These are phyloP conservation scores for Metschnikowia hibisci DNA, from an alignment of 805 yeast species.

Conservation along the genomic window DNA sequence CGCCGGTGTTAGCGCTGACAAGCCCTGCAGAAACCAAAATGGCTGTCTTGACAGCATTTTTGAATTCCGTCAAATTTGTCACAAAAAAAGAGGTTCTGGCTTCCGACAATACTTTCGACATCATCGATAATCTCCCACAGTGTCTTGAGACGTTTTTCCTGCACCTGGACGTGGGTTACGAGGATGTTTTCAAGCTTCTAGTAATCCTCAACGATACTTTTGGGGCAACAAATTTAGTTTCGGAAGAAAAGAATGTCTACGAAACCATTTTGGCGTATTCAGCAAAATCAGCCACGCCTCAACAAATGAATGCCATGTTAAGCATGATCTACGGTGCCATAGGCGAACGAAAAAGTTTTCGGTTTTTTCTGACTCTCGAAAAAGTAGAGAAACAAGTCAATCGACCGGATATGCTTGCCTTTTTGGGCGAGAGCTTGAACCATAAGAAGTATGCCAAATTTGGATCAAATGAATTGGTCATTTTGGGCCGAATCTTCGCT, in stretches of 20 bases:
- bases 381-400: slow-evolving; percentile 8
- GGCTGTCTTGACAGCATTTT: slow-evolving; percentile 22
- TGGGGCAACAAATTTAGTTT: slow-evolving; percentile 23
- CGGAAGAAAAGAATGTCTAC: slow-evolving; percentile 10
- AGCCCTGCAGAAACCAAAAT: slow-evolving; percentile 25
- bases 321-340: slow-evolving; percentile 17
- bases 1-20: slow-evolving; percentile 23
- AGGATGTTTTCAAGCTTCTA: slow-evolving; percentile 22
- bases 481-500: slow-evolving; percentile 22
- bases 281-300: slow-evolving; percentile 3
- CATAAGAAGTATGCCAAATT: slow-evolving; percentile 18
- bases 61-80: slow-evolving; percentile 23
- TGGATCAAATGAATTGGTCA: slow-evolving; percentile 17
- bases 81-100: slow-evolving; percentile 30
- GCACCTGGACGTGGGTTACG: slow-evolving; percentile 16
- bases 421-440: slow-evolving; percentile 19
- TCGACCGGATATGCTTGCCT: slow-evolving; percentile 12
- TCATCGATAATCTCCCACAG: slow-evolving; percentile 30
- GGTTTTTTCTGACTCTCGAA: slow-evolving; percentile 19
- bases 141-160: slow-evolving; percentile 23
- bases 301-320: slow-evolving; percentile 14
- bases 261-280: slow-evolving; percentile 10
- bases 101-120: slow-evolving; percentile 29
- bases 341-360: slow-evolving; percentile 18
- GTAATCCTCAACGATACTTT: slow-evolving; percentile 32